phyloP scores from a whole-genome alignment of 2,329 filamentous ascomycete genomes.

The Pseudopyricularia cyperi region DNA sequence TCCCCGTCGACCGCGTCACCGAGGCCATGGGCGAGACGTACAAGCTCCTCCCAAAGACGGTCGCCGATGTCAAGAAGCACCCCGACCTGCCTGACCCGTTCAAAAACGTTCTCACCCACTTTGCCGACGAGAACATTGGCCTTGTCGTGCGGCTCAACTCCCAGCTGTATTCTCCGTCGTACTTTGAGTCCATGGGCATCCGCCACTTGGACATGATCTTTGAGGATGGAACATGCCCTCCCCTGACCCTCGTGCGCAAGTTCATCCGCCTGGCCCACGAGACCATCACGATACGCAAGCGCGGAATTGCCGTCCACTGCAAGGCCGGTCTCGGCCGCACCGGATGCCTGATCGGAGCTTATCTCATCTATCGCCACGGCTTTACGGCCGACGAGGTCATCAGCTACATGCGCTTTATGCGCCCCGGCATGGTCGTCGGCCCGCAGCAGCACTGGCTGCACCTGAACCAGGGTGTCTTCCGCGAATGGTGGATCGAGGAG shows the following conservation, averaged over 20 bases:
- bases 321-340: conserved; percentile 94
- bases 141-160: conserved; percentile 93
- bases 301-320: conserved; percentile 94
- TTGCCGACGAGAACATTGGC: conserved; percentile 75
- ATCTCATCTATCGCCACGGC: conserved; percentile 91
- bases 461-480: conserved; percentile 89
- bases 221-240: conserved; percentile 92
- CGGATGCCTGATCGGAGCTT: conserved; percentile 91
- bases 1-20: conserved; percentile 59
- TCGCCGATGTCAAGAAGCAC: conserved; percentile 58
- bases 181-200: conserved; percentile 90
- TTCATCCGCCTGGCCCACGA: conserved; percentile 93
- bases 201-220: conserved; percentile 99
- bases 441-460: conserved; percentile 99
- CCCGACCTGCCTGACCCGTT: conserved; percentile 71
- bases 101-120: conserved; percentile 91
- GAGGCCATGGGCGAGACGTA: conserved; percentile 57
- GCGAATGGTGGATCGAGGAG: conserved; percentile 97
- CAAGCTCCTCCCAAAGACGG: conserved; percentile 58
- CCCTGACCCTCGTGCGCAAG: conserved; percentile 75
- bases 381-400: conserved; percentile 98
- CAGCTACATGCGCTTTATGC: conserved; percentile 98
- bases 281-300: conserved; percentile 81
- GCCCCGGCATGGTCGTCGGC: conserved; percentile 96
- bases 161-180: conserved; percentile 89